Evolutionary conservation across 352 stramenopile genomes (phyloP), one percentile per base, ranked within the genome.

Genomic region (Sclerospora graminicola): DNA sequence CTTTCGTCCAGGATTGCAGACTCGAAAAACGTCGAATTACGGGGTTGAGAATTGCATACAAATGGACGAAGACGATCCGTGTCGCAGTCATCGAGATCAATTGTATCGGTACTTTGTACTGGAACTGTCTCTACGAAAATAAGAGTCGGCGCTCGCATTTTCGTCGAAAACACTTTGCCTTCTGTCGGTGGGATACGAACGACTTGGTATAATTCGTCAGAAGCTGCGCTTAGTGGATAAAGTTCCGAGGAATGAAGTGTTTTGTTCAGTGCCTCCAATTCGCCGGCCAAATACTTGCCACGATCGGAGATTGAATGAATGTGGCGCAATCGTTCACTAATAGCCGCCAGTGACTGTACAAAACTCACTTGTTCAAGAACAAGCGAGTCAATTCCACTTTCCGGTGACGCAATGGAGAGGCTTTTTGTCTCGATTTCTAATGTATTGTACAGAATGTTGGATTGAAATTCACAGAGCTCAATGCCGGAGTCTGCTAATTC

Each of bases 101-200:
- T 41, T 0, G 51, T 37, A 5, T 48, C 57, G n/a, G 49, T 43
- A 8, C 57, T 65, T 45, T 84, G 58, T 7, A 89, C 63, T 27
- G 73, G 73, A 18, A 86, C 59, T 9, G 67, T 77, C 42, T 89
- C 77, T 1, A 89, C 57, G 36, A 86, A 86, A 29, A 89, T 81
- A 11, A 89, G 51, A 23, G 77, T 89, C 9, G 77, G 77, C 2
- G 77, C 77, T 14, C 77, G 73, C 70, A 85, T 84, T 60, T 89
- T 89, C 7, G 77, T 89, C n/a, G 77, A 84, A 24, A 89, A 89
- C 11, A 89, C 77, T 49, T 84, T 89, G 38, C 77, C 77, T 66
- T 89, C 77, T 7, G 51, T 79, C 6, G 72, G 73, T 20, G 77
- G 72, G 19, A 89, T 77, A 5, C 77, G 71, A 14, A 89, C 49